Evolutionary conservation across 225 moss, liverwort and hornwort genomes (phyloP).

Genomic region (Straminergon stramineum): DNA sequence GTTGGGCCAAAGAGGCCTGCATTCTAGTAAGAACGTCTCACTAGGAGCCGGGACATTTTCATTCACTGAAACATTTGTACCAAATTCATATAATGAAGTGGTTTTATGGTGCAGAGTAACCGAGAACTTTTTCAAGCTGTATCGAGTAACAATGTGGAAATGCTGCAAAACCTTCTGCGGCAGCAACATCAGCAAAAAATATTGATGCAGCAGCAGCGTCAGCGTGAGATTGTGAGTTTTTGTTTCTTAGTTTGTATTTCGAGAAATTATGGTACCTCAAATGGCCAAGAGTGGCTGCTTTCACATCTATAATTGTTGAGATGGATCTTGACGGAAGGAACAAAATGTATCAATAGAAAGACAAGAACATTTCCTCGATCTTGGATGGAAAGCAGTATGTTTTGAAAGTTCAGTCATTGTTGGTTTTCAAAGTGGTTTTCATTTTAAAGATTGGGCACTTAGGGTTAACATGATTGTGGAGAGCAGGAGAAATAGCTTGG

Average conservation of each 20-base stretch:
- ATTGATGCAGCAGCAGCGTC: conserved; percentile 50
- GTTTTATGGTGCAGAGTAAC: conserved; percentile 46
- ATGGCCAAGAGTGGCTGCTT: neutral
- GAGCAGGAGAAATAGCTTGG: neutral
- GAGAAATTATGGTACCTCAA: neutral
- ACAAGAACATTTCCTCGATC: neutral
- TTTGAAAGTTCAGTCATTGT: neutral
- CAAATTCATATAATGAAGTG: neutral
- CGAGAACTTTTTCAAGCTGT: conserved; percentile 66
- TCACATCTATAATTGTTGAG: neutral
- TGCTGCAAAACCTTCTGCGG: conserved; percentile 61
- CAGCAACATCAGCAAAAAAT: conserved; percentile 53
- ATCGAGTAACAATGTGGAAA: conserved; percentile 52
- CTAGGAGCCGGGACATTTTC: neutral
- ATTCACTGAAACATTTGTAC: neutral
- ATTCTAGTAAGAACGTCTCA: neutral
- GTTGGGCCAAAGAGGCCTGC: neutral
- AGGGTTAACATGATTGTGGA: neutral
- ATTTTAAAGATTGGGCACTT: neutral
- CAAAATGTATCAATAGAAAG: neutral
- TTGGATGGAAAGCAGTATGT: neutral
- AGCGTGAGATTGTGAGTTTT: conserved; percentile 64
- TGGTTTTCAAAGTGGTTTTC: neutral
- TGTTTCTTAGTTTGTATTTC: neutral
- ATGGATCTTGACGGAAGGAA: neutral